Evolutionary conservation across 306 rosid genomes (phyloP).

Genomic region (Hylodesmum podocarpum): DNA sequence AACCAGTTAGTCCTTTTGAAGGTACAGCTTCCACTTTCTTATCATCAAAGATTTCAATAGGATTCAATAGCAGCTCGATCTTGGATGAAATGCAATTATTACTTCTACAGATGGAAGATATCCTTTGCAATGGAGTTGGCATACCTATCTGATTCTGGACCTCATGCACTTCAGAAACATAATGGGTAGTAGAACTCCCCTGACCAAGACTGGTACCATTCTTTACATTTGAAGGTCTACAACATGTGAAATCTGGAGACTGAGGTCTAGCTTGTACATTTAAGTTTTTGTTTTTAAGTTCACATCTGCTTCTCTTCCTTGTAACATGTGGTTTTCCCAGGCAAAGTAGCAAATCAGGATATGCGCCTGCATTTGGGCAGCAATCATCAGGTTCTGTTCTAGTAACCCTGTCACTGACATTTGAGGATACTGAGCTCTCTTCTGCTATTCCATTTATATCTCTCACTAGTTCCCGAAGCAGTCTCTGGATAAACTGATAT

Average conservation of each 20-base stretch:
- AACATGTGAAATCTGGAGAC: constrained; percentile 36
- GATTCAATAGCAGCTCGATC: constrained; percentile 32
- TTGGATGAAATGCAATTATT: constrained; percentile 39
- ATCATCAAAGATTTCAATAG: constrained; percentile 35
- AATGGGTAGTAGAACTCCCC: constrained; percentile 22
- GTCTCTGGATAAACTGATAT: constrained; percentile 68
- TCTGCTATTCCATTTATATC: constrained; percentile 60
- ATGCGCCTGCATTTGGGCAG: constrained; percentile 33
- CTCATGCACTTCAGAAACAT: constrained; percentile 28
- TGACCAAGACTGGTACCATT: constrained; percentile 33
- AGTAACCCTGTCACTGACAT: constrained; percentile 36
- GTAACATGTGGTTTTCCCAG: constrained; percentile 34
- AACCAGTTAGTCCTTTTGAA: constrained; percentile 25
- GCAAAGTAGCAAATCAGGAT: constrained; percentile 41
- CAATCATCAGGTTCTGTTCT: constrained; percentile 31
- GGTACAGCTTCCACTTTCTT: constrained; percentile 29
- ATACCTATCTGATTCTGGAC: constrained; percentile 24
- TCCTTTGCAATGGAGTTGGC: constrained; percentile 18
- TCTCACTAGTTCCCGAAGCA: constrained; percentile 74
- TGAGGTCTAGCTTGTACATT: constrained; percentile 33
- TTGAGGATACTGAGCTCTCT: constrained; percentile 39
- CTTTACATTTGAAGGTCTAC: constrained; percentile 36
- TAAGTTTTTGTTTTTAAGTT: constrained; percentile 35
- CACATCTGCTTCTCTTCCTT: constrained; percentile 66
- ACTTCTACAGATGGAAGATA: constrained; percentile 31